Conservation (phyloP, 1,139 yeast genomes). For the Lodderomyces jiufengensis region DNA sequence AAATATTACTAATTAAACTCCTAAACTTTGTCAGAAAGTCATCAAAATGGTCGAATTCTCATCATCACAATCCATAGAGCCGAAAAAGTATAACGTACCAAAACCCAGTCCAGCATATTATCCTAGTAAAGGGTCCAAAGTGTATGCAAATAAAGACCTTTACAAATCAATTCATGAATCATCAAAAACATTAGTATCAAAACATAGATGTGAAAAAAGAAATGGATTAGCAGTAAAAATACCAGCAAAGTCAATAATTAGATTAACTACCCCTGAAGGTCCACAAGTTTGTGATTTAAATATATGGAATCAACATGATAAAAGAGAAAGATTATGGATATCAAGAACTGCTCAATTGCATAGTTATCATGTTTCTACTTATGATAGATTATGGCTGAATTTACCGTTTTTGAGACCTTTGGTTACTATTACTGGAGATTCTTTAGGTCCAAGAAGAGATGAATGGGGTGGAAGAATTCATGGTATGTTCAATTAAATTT, state of each 20-base stretch:
- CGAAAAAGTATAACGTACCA: slow-evolving; percentile 40
- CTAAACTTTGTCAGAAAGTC: too few relatives aligned
- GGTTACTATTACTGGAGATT: slow-evolving; percentile 60
- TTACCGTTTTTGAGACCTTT: slow-evolving; percentile 62
- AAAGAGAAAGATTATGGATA: slow-evolving; percentile 67
- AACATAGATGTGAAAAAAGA: slow-evolving; percentile 46
- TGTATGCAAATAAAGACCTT: slow-evolving; percentile 47
- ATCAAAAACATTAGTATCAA: slow-evolving; percentile 32
- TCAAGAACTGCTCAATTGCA: slow-evolving; percentile 65
- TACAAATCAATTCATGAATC: slow-evolving; percentile 45
- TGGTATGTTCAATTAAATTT: slow-evolving; percentile 41
- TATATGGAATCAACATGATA: slow-evolving; percentile 59
- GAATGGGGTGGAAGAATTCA: slow-evolving; percentile 67
- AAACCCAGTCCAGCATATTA: slow-evolving; percentile 56
- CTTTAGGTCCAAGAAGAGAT: slow-evolving; percentile 52
- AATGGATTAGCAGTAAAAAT: slow-evolving; percentile 60
- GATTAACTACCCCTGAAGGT: slow-evolving; percentile 63
- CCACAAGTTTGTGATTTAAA: slow-evolving; percentile 71
- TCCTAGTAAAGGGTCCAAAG: slow-evolving; percentile 52
- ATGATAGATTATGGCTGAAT: slow-evolving; percentile 62
- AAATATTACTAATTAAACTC: too few relatives aligned
- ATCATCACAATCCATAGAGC: slow-evolving; percentile 39
- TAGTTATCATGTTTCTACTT: slow-evolving; percentile 61
- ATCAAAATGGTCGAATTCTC: slow-evolving; percentile 5
- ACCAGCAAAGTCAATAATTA: slow-evolving; percentile 54